phyloP scores from a whole-genome alignment of 129 eudicot species.

The Chrysanthemum seticuspe region DNA sequence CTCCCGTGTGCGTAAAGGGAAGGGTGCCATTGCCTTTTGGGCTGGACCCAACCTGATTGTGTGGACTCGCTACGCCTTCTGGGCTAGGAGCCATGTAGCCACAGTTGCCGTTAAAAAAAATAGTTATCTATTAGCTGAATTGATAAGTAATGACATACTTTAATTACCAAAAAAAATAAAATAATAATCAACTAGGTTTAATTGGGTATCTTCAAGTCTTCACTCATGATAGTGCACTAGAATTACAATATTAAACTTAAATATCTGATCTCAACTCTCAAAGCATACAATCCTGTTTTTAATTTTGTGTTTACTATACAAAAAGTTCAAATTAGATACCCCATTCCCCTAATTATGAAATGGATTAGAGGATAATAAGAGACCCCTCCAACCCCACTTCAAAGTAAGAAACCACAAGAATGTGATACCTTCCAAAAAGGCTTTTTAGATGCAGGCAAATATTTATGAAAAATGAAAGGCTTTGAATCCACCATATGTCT shows the following conservation, averaged over 20 bases:
- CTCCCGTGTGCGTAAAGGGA: no score
- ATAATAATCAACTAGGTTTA: neutral
- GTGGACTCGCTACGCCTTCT: no score
- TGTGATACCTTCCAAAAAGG: constrained; percentile 24
- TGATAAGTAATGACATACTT: neutral
- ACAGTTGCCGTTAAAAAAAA: no score
- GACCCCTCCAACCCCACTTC: constrained; percentile 8
- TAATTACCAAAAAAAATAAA: neutral
- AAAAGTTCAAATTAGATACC: constrained; percentile 25
- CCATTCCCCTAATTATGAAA: constrained; percentile 12
- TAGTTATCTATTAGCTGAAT: no score
- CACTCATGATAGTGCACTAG: neutral
- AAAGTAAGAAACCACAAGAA: constrained; percentile 30
- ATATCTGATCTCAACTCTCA: constrained; percentile 19
- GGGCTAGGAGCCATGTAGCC: no score
- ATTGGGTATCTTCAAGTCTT: constrained; percentile 16
- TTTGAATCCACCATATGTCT: constrained; percentile 27
- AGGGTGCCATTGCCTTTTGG: no score
- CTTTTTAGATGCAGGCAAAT: constrained; percentile 7
- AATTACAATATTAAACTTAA: constrained; percentile 7
- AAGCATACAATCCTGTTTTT: constrained; percentile 21
- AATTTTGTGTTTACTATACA: neutral
- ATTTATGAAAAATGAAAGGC: neutral
- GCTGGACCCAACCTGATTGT: no score
- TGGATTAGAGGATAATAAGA: constrained; percentile 17